Evolutionary conservation across 192 early-diverging fungal species (phyloP), one percentile per base, ranked within the genome.

Genomic region (Phlyctochytrium bullatum): DNA sequence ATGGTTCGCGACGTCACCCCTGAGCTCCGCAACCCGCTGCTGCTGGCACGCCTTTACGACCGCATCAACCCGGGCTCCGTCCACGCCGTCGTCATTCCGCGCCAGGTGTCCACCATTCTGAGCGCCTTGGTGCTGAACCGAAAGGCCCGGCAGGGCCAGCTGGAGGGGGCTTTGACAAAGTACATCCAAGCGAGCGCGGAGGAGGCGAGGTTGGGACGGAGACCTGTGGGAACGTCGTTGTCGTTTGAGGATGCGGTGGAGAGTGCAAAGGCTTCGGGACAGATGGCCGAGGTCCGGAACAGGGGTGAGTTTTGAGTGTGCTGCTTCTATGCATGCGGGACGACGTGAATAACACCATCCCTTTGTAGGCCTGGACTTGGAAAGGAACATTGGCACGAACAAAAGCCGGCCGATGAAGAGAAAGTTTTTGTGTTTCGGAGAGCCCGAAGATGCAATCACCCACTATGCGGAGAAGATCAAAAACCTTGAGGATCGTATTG

Each of bases 1-100:
- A 81, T 91, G 51, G 82, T 92, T 14, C 76, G 84, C 0, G 80
- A 86, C n/a, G 80, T 96, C 29, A 91, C 94, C 3, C 40, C 73
- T 3, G 73, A 81, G n/a, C 69, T 89, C 32, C 53, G 80, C 64
- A 29, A 89, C 82, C 72, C 61, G n/a, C 10, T 63, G 16, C 50
- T 47, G 35, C 63, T 67, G 32, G 60, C 35, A 12, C 51, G 24
- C 1, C 60, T 79, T 24, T 76, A 73, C 34, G 64, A 79, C 50
- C 47, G 71, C 2, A 62, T 79, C 28, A 66, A 62, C 27, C 71
- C 78, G 2, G 62, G 60, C n/a, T 61, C 63, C 35, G 71, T 75
- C 3, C 53, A 72, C 29, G 62, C 27, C 20, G 77, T 78, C n/a
- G 58, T 74, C 29, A 66, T 56, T 59, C 34, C 53, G 2, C 20